These are phyloP conservation scores for Mycena indigotica DNA, from an alignment of 768 basidiomycete genomes.

Conservation along the genomic window DNA sequence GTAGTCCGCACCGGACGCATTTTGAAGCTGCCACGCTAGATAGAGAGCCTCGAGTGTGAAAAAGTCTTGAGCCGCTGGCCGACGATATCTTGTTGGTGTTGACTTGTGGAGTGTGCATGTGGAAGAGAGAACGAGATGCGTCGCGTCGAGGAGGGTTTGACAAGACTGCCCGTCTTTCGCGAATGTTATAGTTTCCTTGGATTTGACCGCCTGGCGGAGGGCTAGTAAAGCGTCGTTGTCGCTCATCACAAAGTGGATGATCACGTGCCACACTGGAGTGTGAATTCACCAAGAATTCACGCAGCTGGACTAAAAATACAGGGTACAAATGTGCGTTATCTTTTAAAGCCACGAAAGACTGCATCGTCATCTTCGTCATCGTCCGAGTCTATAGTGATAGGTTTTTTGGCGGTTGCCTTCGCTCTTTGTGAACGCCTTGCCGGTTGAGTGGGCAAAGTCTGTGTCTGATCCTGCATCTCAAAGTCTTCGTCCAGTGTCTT, in stretches of 20 bases:
- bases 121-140: constrained; percentile 63
- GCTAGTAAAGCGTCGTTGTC: constrained; percentile 53
- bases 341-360: constrained; percentile 64
- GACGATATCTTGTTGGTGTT: constrained; percentile 75
- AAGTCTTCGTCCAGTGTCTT: constrained; percentile 23
- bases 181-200: constrained; percentile 53
- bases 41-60: constrained; percentile 82
- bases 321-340: neutral
- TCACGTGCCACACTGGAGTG: too few relatives aligned
- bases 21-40: constrained; percentile 78
- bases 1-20: constrained; percentile 81
- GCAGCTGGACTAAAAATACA: neutral
- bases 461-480: constrained; percentile 25
- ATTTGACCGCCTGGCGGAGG: constrained; percentile 65
- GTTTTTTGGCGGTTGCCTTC: constrained; percentile 32
- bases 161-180: constrained; percentile 43
- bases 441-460: constrained; percentile 25
- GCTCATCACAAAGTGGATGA: constrained; percentile 1
- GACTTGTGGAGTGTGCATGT: constrained; percentile 66
- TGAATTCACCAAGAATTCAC: neutral
- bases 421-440: constrained; percentile 28
- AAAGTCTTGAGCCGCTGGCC: constrained; percentile 65
- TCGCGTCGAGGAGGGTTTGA: constrained; percentile 55
- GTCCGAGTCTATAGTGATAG: constrained; percentile 51
- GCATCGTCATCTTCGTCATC: constrained; percentile 75